Percentiles rank a stretch among this genome's conserved stretches.
phyloP scores from a whole-genome alignment of 2,329 filamentous ascomycete genomes.

The Coniochaeta ligniaria region DNA sequence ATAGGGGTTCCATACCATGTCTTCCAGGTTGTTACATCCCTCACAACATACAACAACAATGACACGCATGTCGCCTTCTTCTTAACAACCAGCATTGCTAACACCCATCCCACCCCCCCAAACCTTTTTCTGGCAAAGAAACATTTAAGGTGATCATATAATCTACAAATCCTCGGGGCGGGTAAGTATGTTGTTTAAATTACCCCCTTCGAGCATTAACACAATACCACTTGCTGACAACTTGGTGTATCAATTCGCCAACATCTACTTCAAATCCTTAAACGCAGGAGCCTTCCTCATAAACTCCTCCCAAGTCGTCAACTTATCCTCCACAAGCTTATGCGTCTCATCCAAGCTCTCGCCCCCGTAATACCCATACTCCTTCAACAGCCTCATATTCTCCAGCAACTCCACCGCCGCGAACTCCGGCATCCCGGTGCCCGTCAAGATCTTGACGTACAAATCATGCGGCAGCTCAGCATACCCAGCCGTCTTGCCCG shows the following conservation, averaged over 20 bases:
- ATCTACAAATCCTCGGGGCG: no score
- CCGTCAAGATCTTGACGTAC: constrained; percentile 30
- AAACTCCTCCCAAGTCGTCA: constrained; percentile 34
- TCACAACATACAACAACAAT: no score
- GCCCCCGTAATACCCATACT: constrained; percentile 46
- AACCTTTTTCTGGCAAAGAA: no score
- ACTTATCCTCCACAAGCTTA: constrained; percentile 25
- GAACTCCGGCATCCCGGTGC: constrained; percentile 27
- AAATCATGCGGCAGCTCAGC: constrained; percentile 27
- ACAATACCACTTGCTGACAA: neutral
- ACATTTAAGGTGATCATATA: no score
- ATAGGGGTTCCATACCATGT: no score
- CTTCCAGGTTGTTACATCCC: no score
- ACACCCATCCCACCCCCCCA: no score
- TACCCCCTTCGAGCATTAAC: neutral
- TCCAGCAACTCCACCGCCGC: constrained; percentile 42
- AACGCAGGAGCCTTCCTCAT: constrained; percentile 22
- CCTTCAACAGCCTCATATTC: constrained; percentile 43
- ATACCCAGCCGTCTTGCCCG: constrained; percentile 28
- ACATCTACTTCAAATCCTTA: constrained; percentile 24
- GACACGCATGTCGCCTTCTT: no score
- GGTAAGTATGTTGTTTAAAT: neutral
- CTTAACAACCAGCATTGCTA: no score
- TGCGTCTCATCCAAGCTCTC: constrained; percentile 30
- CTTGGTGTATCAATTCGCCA: neutral